Base-by-base conservation (phyloP, 1,284 basidiomycete species). In the Coniferiporia sulphurascens region DNA sequence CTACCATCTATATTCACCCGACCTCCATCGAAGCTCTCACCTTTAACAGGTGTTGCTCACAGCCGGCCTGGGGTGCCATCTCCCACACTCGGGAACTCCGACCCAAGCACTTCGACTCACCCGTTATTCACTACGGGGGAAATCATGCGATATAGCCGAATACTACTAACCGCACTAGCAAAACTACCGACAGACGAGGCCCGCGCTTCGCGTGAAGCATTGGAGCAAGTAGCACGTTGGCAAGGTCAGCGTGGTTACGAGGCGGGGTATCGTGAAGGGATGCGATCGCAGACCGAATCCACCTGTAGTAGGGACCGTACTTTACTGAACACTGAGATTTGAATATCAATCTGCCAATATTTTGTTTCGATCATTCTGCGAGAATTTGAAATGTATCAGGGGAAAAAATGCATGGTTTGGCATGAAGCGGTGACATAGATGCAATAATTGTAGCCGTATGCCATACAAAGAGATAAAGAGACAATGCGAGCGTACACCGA, bases 381-480 rank as follows among this genome's bases (percentile, higher is more conserved):
- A 12, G 48, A 22, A 45, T n/a, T 49, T 17, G 36, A 35, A 19
- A 8, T n/a, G 43, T 48, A 15, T 48, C 49, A 53, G 17, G 27
- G 5, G 27, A 27, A 52, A 34, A 44, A 34, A n/a, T 69, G 73
- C 75, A 78, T 76, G 73, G 74, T 73, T 80, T 78, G 73, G 73
- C 76, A 81, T 80, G 73, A 65, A 63, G 62, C 65, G 67, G 64
- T 63, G 70, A 73, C 66, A 69, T 71, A 67, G 66, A 69, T 60
- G 67, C 58, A 56, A 62, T 71, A 71, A 78, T 78, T 78, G 80
- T 74, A 75, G 27, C 27, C 75, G 68, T 71, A 71, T 72, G 73
- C 73, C 76, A 65, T 53, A 68, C 58, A 55, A 65, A 66, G 64
- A 69, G 71, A 67, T 72, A 71, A 68, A 70, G 27, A 68, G 74